Base-by-base conservation (phyloP, 2,329 filamentous ascomycete species). In the Ophiostoma quercus region DNA sequence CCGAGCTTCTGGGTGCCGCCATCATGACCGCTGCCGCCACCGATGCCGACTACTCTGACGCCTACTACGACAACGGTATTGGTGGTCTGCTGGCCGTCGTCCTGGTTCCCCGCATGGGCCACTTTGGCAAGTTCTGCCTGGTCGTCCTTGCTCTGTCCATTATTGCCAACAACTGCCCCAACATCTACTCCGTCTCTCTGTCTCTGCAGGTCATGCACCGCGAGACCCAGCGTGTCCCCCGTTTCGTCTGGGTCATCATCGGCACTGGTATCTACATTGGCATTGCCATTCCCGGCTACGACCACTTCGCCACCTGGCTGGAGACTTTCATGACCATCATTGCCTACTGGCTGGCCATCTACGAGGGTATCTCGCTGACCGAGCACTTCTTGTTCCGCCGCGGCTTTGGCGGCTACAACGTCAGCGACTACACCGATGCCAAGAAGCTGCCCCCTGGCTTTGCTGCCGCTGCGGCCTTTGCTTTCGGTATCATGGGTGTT, bases 1-100 rank as follows among this genome's bases (percentile, higher is more conserved):
- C 87, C 1, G 84, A 92, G 79, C 86, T 92, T 76, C 84, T 93
- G 2, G 91, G 89, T 32, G 86, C 90, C 2, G 90, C 90, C 14
- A 78, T 93, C 74, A 87, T 86, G 77, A 89, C 88, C 14, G 89
- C 89, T 1, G 87, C 87, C 62, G 77, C 79, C 9, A 77, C 84
- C 75, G 84, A 89, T 74, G 78, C 76, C 60, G 84, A 71, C 68
- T 92, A 89, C 76, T 74, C 90, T 32, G 9, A 75, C 75, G 32
- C 80, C 77, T 72, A 77, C 71, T 39, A 51, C 1, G 70, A 72
- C 51, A 79, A 81, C 47, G 81, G 80, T 22, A 79, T 82, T n/a
- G 82, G 82, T 67, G 83, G 83, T 65, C 78, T 84, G n/a, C 75
- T 84, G 54, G 77, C 76, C 63, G 79, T 79, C 66, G 83, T 84